Evolutionary conservation across 83 land plant species (phyloP).

Genomic region (Picea engelmannii): DNA sequence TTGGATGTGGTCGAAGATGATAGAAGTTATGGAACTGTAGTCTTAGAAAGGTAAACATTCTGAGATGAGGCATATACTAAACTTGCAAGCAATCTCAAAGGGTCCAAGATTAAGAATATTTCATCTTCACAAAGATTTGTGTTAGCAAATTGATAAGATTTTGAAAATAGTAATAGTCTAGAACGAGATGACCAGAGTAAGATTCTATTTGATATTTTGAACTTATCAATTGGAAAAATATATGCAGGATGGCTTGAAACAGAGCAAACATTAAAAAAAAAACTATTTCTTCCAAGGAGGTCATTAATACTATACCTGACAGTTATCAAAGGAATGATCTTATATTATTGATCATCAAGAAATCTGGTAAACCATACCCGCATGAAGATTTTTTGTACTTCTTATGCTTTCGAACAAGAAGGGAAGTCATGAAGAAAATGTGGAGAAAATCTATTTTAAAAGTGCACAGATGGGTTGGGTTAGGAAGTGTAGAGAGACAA

Average conservation of each 20-base stretch:
- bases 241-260: no score
- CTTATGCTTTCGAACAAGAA: conserved; percentile 51
- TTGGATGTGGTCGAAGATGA: not conserved
- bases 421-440: conserved; percentile 25
- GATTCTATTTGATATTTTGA: no score
- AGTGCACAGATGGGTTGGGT: no score
- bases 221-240: no score
- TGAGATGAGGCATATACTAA: not conserved
- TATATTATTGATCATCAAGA: conserved; percentile 37
- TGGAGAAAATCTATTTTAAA: no score
- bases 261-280: no score
- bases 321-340: conserved; percentile 33
- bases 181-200: no score
- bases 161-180: no score
- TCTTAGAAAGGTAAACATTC: not conserved
- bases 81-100: not conserved
- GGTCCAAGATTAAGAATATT: conserved; percentile 10
- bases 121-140: no score
- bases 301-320: conserved; percentile 23
- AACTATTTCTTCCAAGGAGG: conserved; percentile 19
- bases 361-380: conserved; percentile 56
- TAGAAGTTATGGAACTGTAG: not conserved
- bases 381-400: conserved; percentile 57
- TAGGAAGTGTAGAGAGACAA: no score
- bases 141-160: no score